Evolutionary conservation across 2,329 filamentous ascomycete genomes (phyloP).

Genomic region (Diaporthe vaccinii): DNA sequence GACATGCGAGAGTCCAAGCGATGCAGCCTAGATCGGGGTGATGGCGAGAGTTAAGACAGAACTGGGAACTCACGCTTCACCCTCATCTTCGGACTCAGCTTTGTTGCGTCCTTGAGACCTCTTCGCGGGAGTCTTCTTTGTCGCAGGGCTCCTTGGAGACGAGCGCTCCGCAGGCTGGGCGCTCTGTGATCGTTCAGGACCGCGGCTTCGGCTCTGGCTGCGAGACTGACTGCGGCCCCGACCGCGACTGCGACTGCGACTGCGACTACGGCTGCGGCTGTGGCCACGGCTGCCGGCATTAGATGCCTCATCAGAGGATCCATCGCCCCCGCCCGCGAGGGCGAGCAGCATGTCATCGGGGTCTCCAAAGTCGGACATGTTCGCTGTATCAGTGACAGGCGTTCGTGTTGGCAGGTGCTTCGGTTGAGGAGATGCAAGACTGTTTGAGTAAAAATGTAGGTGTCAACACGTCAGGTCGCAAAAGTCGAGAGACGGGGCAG

Average conservation of each 20-base stretch:
- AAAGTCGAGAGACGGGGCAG: neutral
- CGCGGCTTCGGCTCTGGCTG: slow-evolving; percentile 23
- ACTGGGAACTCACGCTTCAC: slow-evolving; percentile 79
- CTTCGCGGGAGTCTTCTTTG: slow-evolving; percentile 55
- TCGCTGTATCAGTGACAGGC: slow-evolving; percentile 43
- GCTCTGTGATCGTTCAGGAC: slow-evolving; percentile 53
- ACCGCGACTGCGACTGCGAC: slow-evolving; percentile 25
- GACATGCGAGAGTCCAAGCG: neutral
- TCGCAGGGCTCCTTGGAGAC: slow-evolving; percentile 49
- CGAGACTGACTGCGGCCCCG: slow-evolving; percentile 53
- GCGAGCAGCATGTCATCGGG: slow-evolving; percentile 95
- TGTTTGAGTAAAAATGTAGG: neutral
- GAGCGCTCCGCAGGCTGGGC: slow-evolving; percentile 32
- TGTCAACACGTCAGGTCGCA: slow-evolving; percentile 7
- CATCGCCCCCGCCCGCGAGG: slow-evolving; percentile 82
- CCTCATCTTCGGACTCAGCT: slow-evolving; percentile 79
- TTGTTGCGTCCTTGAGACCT: slow-evolving; percentile 66
- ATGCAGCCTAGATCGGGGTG: slow-evolving; percentile 24
- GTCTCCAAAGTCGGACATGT: slow-evolving; percentile 76
- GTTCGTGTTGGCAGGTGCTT: neutral
- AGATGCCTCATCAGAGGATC: slow-evolving; percentile 69
- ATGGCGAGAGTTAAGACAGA: slow-evolving; percentile 39
- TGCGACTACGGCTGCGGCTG: slow-evolving; percentile 58
- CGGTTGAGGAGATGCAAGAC: neutral
- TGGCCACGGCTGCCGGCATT: slow-evolving; percentile 67